Evolutionary conservation across 2,329 filamentous ascomycete species (phyloP), one percentile per base, ranked within the genome.

Genomic region (Neonectria faginata): DNA sequence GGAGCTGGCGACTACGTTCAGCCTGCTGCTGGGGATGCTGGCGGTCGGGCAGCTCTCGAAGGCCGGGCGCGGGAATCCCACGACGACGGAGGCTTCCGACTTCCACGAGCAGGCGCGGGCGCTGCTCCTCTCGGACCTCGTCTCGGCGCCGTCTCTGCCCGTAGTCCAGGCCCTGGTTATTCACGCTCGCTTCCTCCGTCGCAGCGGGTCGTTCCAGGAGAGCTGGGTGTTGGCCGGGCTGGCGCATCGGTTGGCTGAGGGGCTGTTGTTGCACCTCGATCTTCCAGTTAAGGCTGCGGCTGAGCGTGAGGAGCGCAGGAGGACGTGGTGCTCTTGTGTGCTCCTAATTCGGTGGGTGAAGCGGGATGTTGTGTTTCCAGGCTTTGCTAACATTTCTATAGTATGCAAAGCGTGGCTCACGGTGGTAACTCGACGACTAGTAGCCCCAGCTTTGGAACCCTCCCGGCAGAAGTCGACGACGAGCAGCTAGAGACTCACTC

Each of bases 301-400:
- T 5, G 72, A 72, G 33, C 62, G 57, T 0, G 72, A 74, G 42
- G 72, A 74, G 56, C 54, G 68, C 3, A 64, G 67, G 29, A 73
- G 72, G 64, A 73, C 68, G 2, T 74, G 72, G 72, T 74, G 72
- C 51, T 64, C 71, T 52, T 74, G 69, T 29, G 66, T 66, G 9
- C 44, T 73, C 3, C 58, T 71, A 47, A 45, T 72, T 5, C 67
- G 65, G 67, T 69, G 48, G 54, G 67, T 47, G 18, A 5, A 10
- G 20, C 2, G 8, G 16, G 9, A n/a, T 25, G 20, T 7, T 22
- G 5, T 20, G 6, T n/a, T 27, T 7, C 7, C 2, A 25, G 27
- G 5, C 31, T 48, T n/a, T 22, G 20, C 31, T 59, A n/a, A 59
- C 25, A n/a, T 27, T 27, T 22, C n/a, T n/a, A 10, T 16, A 70